Base-by-base conservation (phyloP, 441 rosid species). In the Arabidopsis hybrid region DNA sequence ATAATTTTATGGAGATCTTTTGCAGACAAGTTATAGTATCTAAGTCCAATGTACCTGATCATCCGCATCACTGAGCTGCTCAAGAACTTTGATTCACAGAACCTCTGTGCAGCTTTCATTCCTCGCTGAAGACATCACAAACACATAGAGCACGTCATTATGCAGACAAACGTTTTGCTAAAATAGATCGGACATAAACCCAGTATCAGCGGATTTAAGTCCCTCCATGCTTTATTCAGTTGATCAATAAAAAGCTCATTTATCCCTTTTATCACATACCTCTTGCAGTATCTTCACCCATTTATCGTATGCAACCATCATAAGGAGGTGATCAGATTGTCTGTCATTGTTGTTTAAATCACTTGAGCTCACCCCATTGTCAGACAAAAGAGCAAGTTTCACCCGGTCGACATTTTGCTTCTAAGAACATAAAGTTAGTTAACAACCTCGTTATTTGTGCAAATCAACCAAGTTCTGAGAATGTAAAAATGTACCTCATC, bases 21-120 rank as follows among this genome's bases (percentile, higher is more conserved):
- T 29, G 43, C 51, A 52, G 8, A 36, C 8, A 68, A 53, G 36
- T 56, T 62, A 52, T 21, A 21, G 26, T 21, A 21, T 21, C 26
- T 21, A 21, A 21, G 26, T 21, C 26, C 26, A 66, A 8, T 16
- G 80, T 67, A 95, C 99, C 97, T 95, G 84, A 92, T 92, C 95
- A 85, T 95, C 84, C 80, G 77, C 97, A 92, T 85, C 65, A 95
- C 97, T 17, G 96, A 88, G 84, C 88, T 87, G 88, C 97, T 92
- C 66, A 95, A 72, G 77, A 87, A 92, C 79, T 83, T 82, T 34
- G 86, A 83, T 74, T 73, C 85, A 84, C 99, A 95, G 73, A 95
- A 92, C 57, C 83, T 87, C 18, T 87, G 85, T 52, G 99, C 96
- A 75, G 97, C 93, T 76, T 71, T 85, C 71, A 55, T 81, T 78